These are phyloP conservation scores for Wickerhamomyces rabaulensis DNA, from an alignment of 805 yeast species.

Conservation along the genomic window DNA sequence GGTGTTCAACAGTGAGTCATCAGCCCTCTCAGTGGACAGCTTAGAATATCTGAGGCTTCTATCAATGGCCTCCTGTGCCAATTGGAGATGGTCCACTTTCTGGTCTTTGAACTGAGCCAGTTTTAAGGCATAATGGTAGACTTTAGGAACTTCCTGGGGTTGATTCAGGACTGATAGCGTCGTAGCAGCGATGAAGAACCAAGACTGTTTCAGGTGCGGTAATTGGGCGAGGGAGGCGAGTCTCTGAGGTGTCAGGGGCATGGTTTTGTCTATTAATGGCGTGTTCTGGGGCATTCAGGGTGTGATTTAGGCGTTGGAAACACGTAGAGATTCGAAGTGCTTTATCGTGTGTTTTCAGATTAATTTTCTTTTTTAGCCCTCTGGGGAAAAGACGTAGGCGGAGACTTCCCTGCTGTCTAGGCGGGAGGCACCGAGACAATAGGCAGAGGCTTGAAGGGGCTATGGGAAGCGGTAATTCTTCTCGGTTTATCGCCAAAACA, in stretches of 20 bases:
- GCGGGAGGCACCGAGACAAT: too few species aligned
- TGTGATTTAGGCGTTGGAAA: background rate
- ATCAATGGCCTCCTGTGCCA: constrained; percentile 13
- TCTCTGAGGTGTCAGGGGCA: constrained; percentile 48
- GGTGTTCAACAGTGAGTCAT: constrained; percentile 9
- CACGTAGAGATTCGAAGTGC: background rate
- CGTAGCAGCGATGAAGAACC: constrained; percentile 81
- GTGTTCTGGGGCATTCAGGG: background rate
- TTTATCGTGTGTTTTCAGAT: background rate
- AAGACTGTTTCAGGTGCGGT: constrained; percentile 49
- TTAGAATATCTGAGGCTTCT: constrained; percentile 16
- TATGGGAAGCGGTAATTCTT: too few species aligned
- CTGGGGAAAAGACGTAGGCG: too few species aligned
- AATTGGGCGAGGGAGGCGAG: constrained; percentile 48
- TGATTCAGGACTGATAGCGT: constrained; percentile 76
- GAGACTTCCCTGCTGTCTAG: background rate
- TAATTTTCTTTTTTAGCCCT: too few species aligned
- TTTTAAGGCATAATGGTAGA: constrained; percentile 64
- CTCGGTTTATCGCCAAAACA: too few species aligned
- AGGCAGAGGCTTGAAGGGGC: too few species aligned
- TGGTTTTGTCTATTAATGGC: background rate
- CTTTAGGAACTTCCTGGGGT: constrained; percentile 72
- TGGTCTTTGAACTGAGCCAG: constrained; percentile 15
- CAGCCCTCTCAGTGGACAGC: constrained; percentile 5
- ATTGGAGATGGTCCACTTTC: background rate